A percentile compares a stretch with the other conserved stretches of the same genome.
These are phyloP conservation scores for Fusarium drepaniforme DNA, from an alignment of 2,329 filamentous ascomycete genomes.

Conservation along the genomic window DNA sequence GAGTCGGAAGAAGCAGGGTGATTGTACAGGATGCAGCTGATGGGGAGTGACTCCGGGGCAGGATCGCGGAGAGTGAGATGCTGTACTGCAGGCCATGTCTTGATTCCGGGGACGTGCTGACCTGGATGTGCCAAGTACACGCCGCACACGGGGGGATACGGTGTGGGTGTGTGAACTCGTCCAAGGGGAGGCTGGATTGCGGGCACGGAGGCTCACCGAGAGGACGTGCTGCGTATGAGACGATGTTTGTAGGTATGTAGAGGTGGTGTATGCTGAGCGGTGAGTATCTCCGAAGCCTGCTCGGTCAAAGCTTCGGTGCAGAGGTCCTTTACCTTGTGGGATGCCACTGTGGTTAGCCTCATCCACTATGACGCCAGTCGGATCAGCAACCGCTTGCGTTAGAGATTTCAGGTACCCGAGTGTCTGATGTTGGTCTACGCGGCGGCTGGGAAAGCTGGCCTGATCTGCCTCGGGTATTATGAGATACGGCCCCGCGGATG, in stretches of 20 bases:
- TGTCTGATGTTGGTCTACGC: neutral
- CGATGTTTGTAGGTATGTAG: conserved; percentile 1
- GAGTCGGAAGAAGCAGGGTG: conserved; percentile 42
- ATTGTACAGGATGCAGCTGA: neutral
- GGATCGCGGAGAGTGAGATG: conserved; percentile 21
- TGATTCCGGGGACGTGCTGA: conserved; percentile 4
- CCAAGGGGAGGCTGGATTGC: neutral
- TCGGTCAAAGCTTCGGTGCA: conserved; percentile 36
- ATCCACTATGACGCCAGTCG: conserved; percentile 37
- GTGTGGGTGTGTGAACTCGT: neutral
- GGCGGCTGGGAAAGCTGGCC: conserved; percentile 7
- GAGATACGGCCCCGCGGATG: conserved; percentile 8
- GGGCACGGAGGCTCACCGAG: neutral
- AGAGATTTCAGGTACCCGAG: conserved; percentile 25
- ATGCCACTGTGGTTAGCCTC: conserved; percentile 11
- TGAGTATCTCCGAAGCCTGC: conserved; percentile 29
- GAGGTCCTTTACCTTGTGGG: conserved; percentile 7
- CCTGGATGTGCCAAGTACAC: neutral
- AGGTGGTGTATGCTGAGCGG: conserved; percentile 4
- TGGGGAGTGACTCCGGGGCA: neutral
- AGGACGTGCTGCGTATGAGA: conserved; percentile 20
- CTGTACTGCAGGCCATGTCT: neutral
- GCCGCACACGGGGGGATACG: neutral
- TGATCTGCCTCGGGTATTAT: conserved; percentile 8
- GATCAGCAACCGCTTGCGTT: conserved; percentile 17